phyloP scores from a whole-genome alignment of 2,329 filamentous ascomycete genomes.

The Fusarium transvaalense region DNA sequence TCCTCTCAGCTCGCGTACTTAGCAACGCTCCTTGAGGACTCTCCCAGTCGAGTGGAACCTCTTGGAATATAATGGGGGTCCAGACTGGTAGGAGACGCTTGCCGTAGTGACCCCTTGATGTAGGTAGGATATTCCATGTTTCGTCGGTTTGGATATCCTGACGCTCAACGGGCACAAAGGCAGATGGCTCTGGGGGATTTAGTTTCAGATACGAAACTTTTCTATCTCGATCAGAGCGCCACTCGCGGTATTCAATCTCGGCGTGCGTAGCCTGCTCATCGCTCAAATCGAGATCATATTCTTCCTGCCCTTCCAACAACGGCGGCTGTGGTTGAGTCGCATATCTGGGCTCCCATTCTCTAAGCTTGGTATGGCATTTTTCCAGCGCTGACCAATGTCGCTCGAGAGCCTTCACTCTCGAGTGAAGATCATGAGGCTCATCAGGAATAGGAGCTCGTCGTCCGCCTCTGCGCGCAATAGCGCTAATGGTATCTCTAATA shows the following conservation, averaged over 20 bases:
- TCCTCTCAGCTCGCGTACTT: background rate
- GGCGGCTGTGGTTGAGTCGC: slow-evolving; percentile 13
- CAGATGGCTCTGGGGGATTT: slow-evolving; percentile 12
- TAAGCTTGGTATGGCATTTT: slow-evolving; percentile 32
- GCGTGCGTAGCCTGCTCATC: slow-evolving; percentile 18
- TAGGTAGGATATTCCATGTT: slow-evolving; percentile 14
- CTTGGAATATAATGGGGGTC: slow-evolving; percentile 23
- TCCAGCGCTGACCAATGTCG: slow-evolving; percentile 31
- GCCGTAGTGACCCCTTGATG: background rate
- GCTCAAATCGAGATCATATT: slow-evolving; percentile 5
- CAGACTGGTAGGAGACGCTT: slow-evolving; percentile 18
- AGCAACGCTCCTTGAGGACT: background rate
- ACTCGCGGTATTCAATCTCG: slow-evolving; percentile 26
- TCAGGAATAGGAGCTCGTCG: slow-evolving; percentile 15
- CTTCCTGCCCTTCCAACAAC: background rate
- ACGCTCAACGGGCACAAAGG: slow-evolving; percentile 4
- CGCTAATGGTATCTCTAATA: slow-evolving; percentile 21
- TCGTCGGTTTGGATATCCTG: slow-evolving; percentile 24
- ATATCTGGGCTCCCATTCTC: slow-evolving; percentile 30
- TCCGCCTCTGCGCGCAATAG: slow-evolving; percentile 24
- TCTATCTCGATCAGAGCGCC: slow-evolving; percentile 21
- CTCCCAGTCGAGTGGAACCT: slow-evolving; percentile 21
- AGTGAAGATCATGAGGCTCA: slow-evolving; percentile 23
- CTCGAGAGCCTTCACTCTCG: slow-evolving; percentile 17
- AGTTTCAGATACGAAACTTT: slow-evolving; percentile 17